Conservation (phyloP, 768 basidiomycete genomes). For the Naganishia antarctica region DNA sequence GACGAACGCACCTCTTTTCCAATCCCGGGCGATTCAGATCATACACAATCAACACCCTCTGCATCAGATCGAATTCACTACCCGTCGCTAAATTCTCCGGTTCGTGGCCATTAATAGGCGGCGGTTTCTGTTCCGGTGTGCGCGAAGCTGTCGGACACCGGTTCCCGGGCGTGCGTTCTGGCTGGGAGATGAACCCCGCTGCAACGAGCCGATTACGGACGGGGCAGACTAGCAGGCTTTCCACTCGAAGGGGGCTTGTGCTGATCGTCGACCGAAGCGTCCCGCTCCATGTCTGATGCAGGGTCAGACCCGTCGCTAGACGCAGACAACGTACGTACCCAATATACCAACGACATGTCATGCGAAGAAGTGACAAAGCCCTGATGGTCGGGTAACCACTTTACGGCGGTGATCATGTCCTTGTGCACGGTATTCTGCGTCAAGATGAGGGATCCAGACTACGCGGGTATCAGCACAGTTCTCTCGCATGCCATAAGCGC, state of each 20-base stretch:
- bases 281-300: conserved; percentile 65
- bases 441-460: conserved; percentile 17
- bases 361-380: conserved; percentile 61
- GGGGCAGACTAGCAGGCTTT: conserved; percentile 79
- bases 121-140: conserved; percentile 40
- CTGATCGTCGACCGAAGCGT: conserved; percentile 67
- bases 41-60: conserved; percentile 66
- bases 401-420: conserved; percentile 78
- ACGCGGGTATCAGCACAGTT: not conserved
- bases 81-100: conserved; percentile 40
- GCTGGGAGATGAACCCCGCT: conserved; percentile 55
- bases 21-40: conserved; percentile 52
- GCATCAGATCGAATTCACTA: conserved; percentile 38
- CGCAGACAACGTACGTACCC: conserved; percentile 76
- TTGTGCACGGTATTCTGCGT: conserved; percentile 53
- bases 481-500: not conserved
- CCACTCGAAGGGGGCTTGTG: conserved; percentile 68
- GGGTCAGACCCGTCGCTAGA: conserved; percentile 31
- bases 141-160: conserved; percentile 40
- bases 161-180: conserved; percentile 27
- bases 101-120: conserved; percentile 70
- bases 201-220: conserved; percentile 77
- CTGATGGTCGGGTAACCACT: conserved; percentile 80
- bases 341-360: conserved; percentile 16
- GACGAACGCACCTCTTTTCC: conserved; percentile 7